Conservation (phyloP, 225 moss, liverwort and hornwort genomes). For the Sphagnum tenellum region DNA sequence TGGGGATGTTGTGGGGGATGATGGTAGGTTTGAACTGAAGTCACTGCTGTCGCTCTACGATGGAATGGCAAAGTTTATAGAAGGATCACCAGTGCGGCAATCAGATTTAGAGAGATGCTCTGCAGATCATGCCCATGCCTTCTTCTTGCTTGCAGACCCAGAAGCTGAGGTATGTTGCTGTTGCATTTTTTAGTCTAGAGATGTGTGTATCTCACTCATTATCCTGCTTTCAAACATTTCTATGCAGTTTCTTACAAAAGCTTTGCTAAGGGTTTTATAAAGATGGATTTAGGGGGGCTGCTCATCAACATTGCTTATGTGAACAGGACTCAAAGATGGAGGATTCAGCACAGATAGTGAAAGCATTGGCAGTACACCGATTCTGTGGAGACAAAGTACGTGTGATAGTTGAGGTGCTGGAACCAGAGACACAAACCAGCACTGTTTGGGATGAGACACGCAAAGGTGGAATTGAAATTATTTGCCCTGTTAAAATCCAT, state of each 20-base stretch:
- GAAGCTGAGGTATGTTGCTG: slow-evolving; percentile 28
- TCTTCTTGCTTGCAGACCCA: slow-evolving; percentile 78
- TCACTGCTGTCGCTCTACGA: slow-evolving; percentile 59
- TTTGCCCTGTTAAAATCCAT: slow-evolving; percentile 69
- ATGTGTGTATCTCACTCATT: not conserved
- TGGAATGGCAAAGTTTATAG: slow-evolving; percentile 74
- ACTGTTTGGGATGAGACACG: slow-evolving; percentile 88
- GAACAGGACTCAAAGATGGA: slow-evolving; percentile 55
- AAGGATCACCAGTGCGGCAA: slow-evolving; percentile 64
- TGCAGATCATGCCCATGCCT: slow-evolving; percentile 64
- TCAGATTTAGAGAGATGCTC: slow-evolving; percentile 65
- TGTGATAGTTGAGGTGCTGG: slow-evolving; percentile 77
- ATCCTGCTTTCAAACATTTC: not conserved
- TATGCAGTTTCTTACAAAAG: not conserved
- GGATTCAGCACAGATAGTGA: slow-evolving; percentile 75
- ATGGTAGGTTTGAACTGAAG: slow-evolving; percentile 68
- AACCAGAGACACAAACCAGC: slow-evolving; percentile 77
- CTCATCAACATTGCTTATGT: not conserved
- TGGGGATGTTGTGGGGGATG: no score
- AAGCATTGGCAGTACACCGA: slow-evolving; percentile 65
- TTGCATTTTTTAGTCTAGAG: not conserved
- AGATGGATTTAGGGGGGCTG: not conserved
- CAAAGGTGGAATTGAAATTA: slow-evolving; percentile 65
- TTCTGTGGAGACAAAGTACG: slow-evolving; percentile 47
- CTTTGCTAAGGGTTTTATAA: not conserved